These are phyloP conservation scores for Thermothelomyces thermophilus DNA, from an alignment of 2,329 filamentous ascomycete genomes.

Conservation along the genomic window DNA sequence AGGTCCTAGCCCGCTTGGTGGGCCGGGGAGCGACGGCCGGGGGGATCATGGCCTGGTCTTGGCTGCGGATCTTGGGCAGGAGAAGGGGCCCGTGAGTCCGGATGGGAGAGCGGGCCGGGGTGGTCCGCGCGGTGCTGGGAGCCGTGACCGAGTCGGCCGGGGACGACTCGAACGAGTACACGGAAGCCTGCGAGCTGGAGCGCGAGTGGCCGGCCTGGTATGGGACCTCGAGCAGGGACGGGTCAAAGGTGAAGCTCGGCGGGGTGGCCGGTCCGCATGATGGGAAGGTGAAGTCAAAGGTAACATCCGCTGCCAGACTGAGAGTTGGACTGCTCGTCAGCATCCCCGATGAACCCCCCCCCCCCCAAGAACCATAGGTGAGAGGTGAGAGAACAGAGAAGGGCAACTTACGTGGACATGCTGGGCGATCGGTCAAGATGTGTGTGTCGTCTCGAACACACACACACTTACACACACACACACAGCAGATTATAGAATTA, in stretches of 20 bases:
- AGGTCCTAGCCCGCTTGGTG: constrained; percentile 53
- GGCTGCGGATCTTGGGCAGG: constrained; percentile 77
- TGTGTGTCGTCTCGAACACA: constrained; percentile 20
- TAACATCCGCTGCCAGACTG: constrained; percentile 57
- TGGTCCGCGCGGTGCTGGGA: constrained; percentile 57
- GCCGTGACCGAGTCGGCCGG: constrained; percentile 53
- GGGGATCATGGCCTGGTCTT: constrained; percentile 70
- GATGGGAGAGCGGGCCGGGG: constrained; percentile 63
- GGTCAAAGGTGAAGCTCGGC: constrained; percentile 50
- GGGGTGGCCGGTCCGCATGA: constrained; percentile 46
- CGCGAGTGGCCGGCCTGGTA: constrained; percentile 51
- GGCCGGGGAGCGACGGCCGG: constrained; percentile 44
- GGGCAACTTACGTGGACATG: constrained; percentile 39
- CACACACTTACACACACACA: constrained; percentile 22
- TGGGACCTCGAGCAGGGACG: constrained; percentile 49
- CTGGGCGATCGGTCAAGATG: constrained; percentile 23
- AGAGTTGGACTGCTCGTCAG: background rate
- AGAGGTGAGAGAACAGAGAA: too few relatives aligned
- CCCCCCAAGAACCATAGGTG: too few relatives aligned
- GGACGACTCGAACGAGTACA: constrained; percentile 62
- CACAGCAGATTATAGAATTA: constrained; percentile 26
- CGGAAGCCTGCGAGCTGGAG: constrained; percentile 58
- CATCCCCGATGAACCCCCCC: background rate
- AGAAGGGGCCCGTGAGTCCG: constrained; percentile 72
- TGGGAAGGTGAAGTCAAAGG: constrained; percentile 55